Conservation (phyloP, 2,329 filamentous ascomycete species). For the Trichoderma simmonsii region DNA sequence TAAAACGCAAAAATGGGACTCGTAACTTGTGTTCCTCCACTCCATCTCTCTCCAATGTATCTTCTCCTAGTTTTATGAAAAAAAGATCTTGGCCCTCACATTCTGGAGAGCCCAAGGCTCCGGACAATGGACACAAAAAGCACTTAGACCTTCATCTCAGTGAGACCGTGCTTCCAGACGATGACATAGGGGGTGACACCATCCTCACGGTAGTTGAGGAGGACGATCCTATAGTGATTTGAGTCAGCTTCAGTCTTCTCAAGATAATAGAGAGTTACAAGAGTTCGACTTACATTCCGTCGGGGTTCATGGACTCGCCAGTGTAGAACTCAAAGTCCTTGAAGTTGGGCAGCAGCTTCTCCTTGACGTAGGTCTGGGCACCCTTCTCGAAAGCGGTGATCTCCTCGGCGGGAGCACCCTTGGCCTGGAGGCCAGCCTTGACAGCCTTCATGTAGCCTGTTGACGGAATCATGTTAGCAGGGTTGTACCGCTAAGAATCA, state of each 20-base stretch:
- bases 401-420: constrained; percentile 58
- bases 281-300: constrained; percentile 73
- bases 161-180: constrained; percentile 93
- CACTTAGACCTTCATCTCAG: constrained; percentile 83
- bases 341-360: constrained; percentile 77
- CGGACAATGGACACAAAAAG: constrained; percentile 5
- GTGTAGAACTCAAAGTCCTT: constrained; percentile 95
- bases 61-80: background rate
- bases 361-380: constrained; percentile 73
- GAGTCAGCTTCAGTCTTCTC: background rate
- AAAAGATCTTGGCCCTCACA: constrained; percentile 12
- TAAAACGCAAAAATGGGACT: constrained; percentile 16
- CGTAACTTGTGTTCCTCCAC: background rate
- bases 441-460: constrained; percentile 88
- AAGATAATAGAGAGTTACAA: background rate
- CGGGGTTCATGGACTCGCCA: constrained; percentile 87
- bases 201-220: constrained; percentile 97
- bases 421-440: constrained; percentile 66
- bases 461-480: background rate
- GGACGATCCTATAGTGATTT: constrained; percentile 61
- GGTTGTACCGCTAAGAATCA: background rate
- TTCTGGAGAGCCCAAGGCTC: constrained; percentile 7
- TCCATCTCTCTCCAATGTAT: background rate
- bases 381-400: constrained; percentile 78
- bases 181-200: constrained; percentile 85